Percentiles rank a stretch among this genome's conserved stretches.
These are phyloP conservation scores for Trichoderma asperellum DNA, from an alignment of 2,329 filamentous ascomycete genomes.

Conservation along the genomic window DNA sequence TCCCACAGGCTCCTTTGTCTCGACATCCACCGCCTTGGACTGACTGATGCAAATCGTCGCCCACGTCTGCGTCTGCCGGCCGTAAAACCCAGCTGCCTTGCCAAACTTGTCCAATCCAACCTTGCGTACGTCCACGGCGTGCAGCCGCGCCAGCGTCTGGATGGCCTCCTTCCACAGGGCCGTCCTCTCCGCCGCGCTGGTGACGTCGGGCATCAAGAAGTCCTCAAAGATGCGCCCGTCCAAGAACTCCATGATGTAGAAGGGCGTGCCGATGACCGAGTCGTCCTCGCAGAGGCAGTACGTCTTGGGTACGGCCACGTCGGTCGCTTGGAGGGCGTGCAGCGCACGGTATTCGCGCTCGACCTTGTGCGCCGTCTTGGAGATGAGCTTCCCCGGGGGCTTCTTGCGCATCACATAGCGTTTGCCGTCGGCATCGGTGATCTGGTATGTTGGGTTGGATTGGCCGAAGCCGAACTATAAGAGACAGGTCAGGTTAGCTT, in stretches of 20 bases:
- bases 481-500: constrained; percentile 17
- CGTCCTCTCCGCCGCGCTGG: constrained; percentile 65
- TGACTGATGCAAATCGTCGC: constrained; percentile 77
- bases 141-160: constrained; percentile 81
- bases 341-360: constrained; percentile 95
- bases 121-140: constrained; percentile 68
- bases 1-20: constrained; percentile 76
- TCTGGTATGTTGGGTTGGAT: constrained; percentile 94
- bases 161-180: constrained; percentile 88
- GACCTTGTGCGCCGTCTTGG: constrained; percentile 92
- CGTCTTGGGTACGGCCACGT: constrained; percentile 83
- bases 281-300: constrained; percentile 86
- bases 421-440: constrained; percentile 70
- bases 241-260: constrained; percentile 97
- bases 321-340: constrained; percentile 74
- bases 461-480: constrained; percentile 91
- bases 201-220: constrained; percentile 74
- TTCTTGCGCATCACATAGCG: constrained; percentile 96
- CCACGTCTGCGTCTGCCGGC: constrained; percentile 84
- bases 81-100: constrained; percentile 76
- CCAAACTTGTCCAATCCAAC: constrained; percentile 77
- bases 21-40: constrained; percentile 73
- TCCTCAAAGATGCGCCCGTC: constrained; percentile 94
- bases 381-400: constrained; percentile 90
- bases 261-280: constrained; percentile 80